phyloP scores from a whole-genome alignment of 1,284 basidiomycete genomes.

The Nidula niveotomentosa region DNA sequence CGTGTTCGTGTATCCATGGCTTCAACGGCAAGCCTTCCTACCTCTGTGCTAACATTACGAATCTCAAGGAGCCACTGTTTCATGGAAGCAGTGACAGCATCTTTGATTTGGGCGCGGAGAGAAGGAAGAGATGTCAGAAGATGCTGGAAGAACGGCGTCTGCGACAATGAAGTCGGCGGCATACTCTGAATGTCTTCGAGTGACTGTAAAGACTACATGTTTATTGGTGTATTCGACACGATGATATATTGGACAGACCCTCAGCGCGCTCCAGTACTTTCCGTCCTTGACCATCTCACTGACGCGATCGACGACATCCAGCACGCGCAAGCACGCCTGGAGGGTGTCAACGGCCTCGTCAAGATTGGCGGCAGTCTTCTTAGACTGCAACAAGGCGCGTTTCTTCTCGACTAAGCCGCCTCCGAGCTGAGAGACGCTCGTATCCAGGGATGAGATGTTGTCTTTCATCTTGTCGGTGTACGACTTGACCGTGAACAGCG shows the following conservation, averaged over 20 bases:
- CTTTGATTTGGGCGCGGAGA: conserved; percentile 85
- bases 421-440: conserved; percentile 77
- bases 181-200: conserved; percentile 93
- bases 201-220: conserved; percentile 56
- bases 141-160: conserved; percentile 93
- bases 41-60: conserved; percentile 83
- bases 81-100: conserved; percentile 91
- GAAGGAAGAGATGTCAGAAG: conserved; percentile 92
- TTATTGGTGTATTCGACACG: conserved; percentile 17
- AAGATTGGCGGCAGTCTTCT: conserved; percentile 90
- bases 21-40: conserved; percentile 89
- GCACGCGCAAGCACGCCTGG: conserved; percentile 87
- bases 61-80: conserved; percentile 98
- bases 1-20: conserved; percentile 85
- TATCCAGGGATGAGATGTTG: conserved; percentile 71
- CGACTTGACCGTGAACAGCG: conserved; percentile 91
- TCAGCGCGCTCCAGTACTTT: conserved; percentile 95
- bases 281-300: conserved; percentile 90
- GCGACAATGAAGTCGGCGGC: conserved; percentile 87
- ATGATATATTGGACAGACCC: conserved; percentile 62
- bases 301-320: conserved; percentile 95
- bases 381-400: conserved; percentile 83
- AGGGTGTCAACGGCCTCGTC: conserved; percentile 96
- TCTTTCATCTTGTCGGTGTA: conserved; percentile 83
- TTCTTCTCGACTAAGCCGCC: conserved; percentile 90